Conservation (phyloP, 179 eudicot species). For the Silene vulgaris region DNA sequence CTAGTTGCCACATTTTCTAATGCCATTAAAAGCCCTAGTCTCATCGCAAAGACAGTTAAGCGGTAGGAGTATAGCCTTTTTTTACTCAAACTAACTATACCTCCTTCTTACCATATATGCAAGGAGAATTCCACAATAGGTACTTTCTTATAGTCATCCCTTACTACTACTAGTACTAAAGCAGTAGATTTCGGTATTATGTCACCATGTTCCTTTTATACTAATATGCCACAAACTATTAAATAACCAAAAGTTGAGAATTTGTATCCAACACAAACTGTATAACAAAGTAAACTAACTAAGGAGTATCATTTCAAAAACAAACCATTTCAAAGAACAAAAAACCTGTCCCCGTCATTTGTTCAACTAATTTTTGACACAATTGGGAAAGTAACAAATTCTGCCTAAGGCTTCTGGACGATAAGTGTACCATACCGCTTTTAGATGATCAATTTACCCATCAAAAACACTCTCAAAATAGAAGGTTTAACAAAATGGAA, state of each 20-base stretch:
- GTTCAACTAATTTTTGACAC: background rate
- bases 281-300: background rate
- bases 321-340: too few relatives aligned
- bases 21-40: background rate
- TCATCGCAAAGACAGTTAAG: background rate
- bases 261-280: too few relatives aligned
- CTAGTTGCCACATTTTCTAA: background rate
- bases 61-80: background rate
- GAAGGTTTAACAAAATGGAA: background rate
- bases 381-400: background rate
- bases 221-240: too few relatives aligned
- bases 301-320: background rate
- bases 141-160: background rate
- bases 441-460: background rate
- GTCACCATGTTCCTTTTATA: too few relatives aligned
- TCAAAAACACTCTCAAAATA: background rate
- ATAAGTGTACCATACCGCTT: too few relatives aligned
- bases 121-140: background rate
- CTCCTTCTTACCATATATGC: background rate
- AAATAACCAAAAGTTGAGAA: too few relatives aligned
- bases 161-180: too few relatives aligned
- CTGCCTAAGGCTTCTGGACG: background rate
- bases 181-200: too few relatives aligned
- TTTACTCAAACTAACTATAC: background rate
- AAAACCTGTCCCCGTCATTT: background rate